Conservation (phyloP, 495 filamentous ascomycete species). For the Extremus antarcticus region DNA sequence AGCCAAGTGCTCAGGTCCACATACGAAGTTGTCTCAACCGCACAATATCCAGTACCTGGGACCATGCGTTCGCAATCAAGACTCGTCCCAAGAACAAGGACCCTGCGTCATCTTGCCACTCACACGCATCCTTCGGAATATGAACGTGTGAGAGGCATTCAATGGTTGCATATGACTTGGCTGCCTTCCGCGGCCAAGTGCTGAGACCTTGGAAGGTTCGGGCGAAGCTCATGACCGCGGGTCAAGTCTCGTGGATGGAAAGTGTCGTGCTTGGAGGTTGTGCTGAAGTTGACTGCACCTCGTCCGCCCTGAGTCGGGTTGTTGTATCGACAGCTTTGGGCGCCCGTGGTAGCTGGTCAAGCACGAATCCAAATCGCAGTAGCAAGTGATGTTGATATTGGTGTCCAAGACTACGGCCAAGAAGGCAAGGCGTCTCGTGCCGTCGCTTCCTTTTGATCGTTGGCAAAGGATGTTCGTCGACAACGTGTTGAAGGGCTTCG, state of each 20-base stretch:
- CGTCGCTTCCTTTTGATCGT: not conserved
- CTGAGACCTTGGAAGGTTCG: not conserved
- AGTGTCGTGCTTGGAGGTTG: too few relatives aligned
- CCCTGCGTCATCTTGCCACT: not conserved
- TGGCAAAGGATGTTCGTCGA: not conserved
- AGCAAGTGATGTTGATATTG: not conserved
- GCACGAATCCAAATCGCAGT: too few relatives aligned
- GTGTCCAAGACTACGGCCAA: not conserved
- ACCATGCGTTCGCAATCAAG: not conserved
- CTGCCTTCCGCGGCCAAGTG: too few relatives aligned
- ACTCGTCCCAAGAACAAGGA: not conserved
- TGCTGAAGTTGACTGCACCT: not conserved
- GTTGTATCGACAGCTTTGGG: too few relatives aligned
- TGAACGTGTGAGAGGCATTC: too few relatives aligned
- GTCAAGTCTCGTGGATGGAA: too few relatives aligned
- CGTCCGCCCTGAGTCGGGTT: too few relatives aligned
- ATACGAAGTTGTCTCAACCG: not conserved
- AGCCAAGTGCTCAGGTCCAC: not conserved
- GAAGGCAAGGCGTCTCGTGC: not conserved
- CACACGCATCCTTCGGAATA: not conserved
- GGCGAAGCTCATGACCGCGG: not conserved
- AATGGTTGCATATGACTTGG: too few relatives aligned
- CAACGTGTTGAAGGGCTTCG: not conserved
- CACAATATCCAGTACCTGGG: not conserved
- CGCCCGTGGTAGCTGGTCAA: too few relatives aligned